Evolutionary conservation across 2,329 filamentous ascomycete species (phyloP).

Genomic region (Botrytis tulipae): DNA sequence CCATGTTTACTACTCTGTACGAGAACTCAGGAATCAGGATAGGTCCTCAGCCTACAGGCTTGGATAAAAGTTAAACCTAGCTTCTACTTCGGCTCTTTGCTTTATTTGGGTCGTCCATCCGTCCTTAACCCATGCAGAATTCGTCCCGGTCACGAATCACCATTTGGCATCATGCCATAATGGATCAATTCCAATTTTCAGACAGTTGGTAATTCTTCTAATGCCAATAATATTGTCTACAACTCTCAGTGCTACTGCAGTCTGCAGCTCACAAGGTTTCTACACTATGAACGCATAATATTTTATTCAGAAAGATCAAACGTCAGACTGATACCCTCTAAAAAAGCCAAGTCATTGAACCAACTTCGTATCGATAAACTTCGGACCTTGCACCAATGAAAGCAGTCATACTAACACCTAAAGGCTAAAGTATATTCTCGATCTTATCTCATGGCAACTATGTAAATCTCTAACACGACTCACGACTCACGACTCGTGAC

Average conservation of each 20-base stretch:
- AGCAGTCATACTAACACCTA: background rate
- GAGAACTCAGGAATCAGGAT: background rate
- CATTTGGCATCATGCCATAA: background rate
- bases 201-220: background rate
- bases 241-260: background rate
- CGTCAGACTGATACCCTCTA: background rate
- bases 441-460: constrained; percentile 1
- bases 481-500: constrained; percentile 1
- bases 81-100: background rate
- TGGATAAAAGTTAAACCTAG: background rate
- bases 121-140: constrained; percentile 1
- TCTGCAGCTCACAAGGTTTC: background rate
- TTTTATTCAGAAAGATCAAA: background rate
- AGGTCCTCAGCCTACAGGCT: background rate
- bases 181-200: background rate
- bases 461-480: background rate
- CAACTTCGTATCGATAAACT: background rate
- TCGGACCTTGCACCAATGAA: background rate
- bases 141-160: background rate
- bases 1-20: background rate
- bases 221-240: background rate
- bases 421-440: background rate
- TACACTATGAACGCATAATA: background rate
- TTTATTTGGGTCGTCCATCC: background rate
- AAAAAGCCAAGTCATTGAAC: background rate